These are phyloP conservation scores for Leccinum fibrillosum DNA, from an alignment of 768 basidiomycete genomes.

Conservation along the genomic window DNA sequence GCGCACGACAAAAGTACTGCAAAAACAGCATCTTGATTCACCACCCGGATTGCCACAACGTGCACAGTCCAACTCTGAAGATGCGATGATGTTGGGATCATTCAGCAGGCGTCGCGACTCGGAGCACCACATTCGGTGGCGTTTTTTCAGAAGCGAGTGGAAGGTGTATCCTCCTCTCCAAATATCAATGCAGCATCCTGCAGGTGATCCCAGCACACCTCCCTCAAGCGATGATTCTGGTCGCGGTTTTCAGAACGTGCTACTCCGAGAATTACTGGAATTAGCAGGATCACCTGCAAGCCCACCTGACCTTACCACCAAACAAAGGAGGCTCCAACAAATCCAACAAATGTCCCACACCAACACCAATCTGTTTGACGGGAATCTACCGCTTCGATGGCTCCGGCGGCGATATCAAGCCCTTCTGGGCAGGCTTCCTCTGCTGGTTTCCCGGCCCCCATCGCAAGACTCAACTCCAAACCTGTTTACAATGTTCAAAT, in stretches of 20 bases:
- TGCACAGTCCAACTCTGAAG: constrained; percentile 54
- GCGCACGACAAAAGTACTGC: constrained; percentile 44
- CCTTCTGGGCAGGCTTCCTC: constrained; percentile 59
- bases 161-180: constrained; percentile 60
- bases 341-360: background rate
- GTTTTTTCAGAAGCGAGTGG: constrained; percentile 53
- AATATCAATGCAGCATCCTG: constrained; percentile 29
- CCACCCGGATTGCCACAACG: constrained; percentile 60
- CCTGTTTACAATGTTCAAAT: constrained; percentile 32
- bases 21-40: constrained; percentile 34
- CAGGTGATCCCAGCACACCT: constrained; percentile 3
- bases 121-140: constrained; percentile 69
- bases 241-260: constrained; percentile 42
- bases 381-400: constrained; percentile 26
- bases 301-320: constrained; percentile 31
- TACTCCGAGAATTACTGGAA: constrained; percentile 43
- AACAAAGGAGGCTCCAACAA: constrained; percentile 8
- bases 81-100: constrained; percentile 57
- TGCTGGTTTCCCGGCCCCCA: constrained; percentile 38
- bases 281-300: constrained; percentile 37
- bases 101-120: constrained; percentile 75
- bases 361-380: constrained; percentile 17
- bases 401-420: constrained; percentile 53
- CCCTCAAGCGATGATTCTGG: constrained; percentile 6
- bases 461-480: constrained; percentile 1